Base-by-base conservation (phyloP, 2,329 filamentous ascomycete species). In the Curvularia spicifera region DNA sequence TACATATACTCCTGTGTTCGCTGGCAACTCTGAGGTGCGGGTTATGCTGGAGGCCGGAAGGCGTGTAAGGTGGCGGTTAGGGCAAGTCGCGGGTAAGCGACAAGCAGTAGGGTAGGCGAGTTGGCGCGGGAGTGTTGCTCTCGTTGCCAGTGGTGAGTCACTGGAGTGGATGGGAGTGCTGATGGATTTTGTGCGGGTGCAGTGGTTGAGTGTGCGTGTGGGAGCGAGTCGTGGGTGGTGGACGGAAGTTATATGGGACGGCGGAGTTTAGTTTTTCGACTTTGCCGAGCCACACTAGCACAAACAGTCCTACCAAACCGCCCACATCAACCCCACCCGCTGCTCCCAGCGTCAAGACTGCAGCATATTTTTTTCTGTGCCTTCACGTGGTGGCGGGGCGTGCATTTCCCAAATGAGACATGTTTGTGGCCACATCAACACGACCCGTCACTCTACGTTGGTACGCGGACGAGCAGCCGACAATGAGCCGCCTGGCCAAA, bases 1-100 rank as follows among this genome's bases (percentile, higher is more conserved):
- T 96, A 96, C 93, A 96, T 96, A 96, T 91, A 96, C 92, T 90
- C 83, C 82, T 78, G 74, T 73, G 74, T 72, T 74, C 63, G 65
- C 65, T 63, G 60, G 63, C 63, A 66, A 62, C 66, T 60, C 60
- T 64, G 67, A 63, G 64, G 66, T 69, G 60, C 57, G 60, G 71
- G 68, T 68, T 70, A 66, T 74, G 72, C 65, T 62, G 64, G 68
- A 56, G 60, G 64, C 65, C 70, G 59, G 51, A 49, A 61, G 68
- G 69, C 68, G 48, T 31, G 43, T 10, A 63, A 63, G 60, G 73
- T 74, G 74, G 73, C 74, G 73, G 71, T 64, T 74, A 65, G 64
- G 65, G 64, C 55, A 67, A 61, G 72, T 67, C 70, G 70, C 66
- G 61, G 64, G 64, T 18, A 52, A 60, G 70, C 71, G 69, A 69